phyloP scores from a whole-genome alignment of 192 early-diverging fungal species.

The Linnemannia exigua region DNA sequence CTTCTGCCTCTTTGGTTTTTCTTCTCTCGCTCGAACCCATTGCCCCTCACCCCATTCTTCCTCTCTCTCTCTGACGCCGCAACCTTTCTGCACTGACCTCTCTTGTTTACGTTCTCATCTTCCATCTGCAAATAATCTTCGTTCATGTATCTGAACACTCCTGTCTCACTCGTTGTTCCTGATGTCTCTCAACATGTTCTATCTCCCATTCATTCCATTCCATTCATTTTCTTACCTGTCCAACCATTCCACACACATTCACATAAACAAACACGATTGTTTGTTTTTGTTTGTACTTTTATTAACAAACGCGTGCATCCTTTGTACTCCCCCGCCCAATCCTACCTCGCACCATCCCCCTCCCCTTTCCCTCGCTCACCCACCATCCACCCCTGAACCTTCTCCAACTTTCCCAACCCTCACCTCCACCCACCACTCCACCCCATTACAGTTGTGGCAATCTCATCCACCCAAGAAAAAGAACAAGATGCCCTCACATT shows the following conservation, averaged over 20 bases:
- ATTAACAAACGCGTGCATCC: not conserved
- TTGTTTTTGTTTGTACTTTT: not conserved
- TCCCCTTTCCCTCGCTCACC: not conserved
- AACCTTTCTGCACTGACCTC: not conserved
- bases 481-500: constrained; percentile 65
- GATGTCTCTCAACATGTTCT: not conserved
- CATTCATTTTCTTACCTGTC: not conserved
- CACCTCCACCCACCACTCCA: not conserved
- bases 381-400: constrained; percentile 45
- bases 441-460: constrained; percentile 29
- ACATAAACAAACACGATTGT: not conserved
- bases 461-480: constrained; percentile 60
- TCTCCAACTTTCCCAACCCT: not conserved
- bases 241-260: not conserved
- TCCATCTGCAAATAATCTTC: not conserved
- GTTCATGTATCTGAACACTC: too few species aligned
- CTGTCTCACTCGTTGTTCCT: not conserved
- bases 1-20: not conserved
- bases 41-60: not conserved
- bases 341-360: not conserved
- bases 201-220: not conserved
- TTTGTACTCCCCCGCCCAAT: not conserved
- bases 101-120: not conserved
- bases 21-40: not conserved
- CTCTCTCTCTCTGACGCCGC: not conserved